Evolutionary conservation across 768 basidiomycete genomes (phyloP), one percentile per base, ranked within the genome.

Genomic region (Favolaschia claudopus): DNA sequence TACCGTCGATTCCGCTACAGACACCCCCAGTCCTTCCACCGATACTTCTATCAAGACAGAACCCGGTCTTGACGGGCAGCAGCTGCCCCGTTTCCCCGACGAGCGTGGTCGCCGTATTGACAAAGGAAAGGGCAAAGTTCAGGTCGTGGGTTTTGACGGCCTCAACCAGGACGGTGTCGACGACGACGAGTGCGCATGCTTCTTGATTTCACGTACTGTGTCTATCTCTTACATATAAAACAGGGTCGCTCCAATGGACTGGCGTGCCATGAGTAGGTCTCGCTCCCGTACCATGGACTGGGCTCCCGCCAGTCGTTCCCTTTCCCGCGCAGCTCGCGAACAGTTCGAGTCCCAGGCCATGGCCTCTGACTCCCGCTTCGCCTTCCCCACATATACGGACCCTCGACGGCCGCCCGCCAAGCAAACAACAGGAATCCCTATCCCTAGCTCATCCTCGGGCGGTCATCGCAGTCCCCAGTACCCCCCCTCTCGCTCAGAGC

Each of bases 221-320:
- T 47, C 55, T 64, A 55, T 62, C 60, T 62, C 56, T 63, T 66
- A 68, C 71, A 59, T 59, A 50, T 56, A 55, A 40, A 52, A 5
- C 22, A 88, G 88, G 58, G 77, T 79, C 51, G 82, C 84, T 40
- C 76, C 87, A 25, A 97, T 97, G 95, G 95, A 96, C 69, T 97
- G 95, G 95, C 83, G 94, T 45, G 88, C 92, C 29, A 87, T 94
- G 71, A 95, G 93, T 74, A 84, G 95, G 62, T 96, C 95, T 24
- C 85, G 94, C 67, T 96, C 95, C 14, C 86, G 95, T 22, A 89
- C 91, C 20, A 94, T 96, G 92, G 94, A 96, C 72, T 95, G 94
- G 94, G 81, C 89, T 55, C 88, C 91, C 31, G 76, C 87, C 49
- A 88, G 86, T 74, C 87, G 90, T 52, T 92, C 91, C 28, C 85